Conservation (phyloP, 768 basidiomycete genomes). For the Daedaleopsis nitida region DNA sequence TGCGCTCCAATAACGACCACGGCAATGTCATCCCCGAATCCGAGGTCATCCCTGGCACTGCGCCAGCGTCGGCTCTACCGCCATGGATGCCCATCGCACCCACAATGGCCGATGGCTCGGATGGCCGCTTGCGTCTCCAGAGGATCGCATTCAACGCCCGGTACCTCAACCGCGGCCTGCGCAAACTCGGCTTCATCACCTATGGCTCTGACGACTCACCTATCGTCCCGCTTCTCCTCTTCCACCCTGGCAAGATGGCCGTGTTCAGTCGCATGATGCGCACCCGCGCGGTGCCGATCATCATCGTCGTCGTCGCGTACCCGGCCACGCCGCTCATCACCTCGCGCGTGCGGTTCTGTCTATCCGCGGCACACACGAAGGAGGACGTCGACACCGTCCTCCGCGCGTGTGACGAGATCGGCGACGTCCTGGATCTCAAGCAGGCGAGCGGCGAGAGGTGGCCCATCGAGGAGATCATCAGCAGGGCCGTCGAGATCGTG, state of each 20-base stretch:
- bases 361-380: conserved; percentile 95
- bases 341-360: conserved; percentile 88
- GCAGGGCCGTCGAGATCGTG: conserved; percentile 76
- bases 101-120: conserved; percentile 74
- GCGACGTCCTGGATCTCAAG: conserved; percentile 88
- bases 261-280: conserved; percentile 91
- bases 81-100: conserved; percentile 78
- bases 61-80: conserved; percentile 64
- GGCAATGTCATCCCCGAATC: conserved; percentile 47
- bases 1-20: conserved; percentile 31
- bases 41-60: conserved; percentile 67
- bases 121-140: conserved; percentile 80
- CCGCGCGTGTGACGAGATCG: conserved; percentile 88
- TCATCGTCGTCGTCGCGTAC: conserved; percentile 89
- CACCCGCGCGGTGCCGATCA: conserved; percentile 70
- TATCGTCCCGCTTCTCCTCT: conserved; percentile 89
- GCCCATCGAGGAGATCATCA: conserved; percentile 73
- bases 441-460: conserved; percentile 74
- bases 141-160: conserved; percentile 94
- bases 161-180: conserved; percentile 84
- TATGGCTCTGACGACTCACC: conserved; percentile 92
- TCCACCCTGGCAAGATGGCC: conserved; percentile 93
- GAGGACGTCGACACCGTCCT: conserved; percentile 90
- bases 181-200: conserved; percentile 95
- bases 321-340: conserved; percentile 90